phyloP scores from a whole-genome alignment of 768 basidiomycete species.

The Podaxis sp. region DNA sequence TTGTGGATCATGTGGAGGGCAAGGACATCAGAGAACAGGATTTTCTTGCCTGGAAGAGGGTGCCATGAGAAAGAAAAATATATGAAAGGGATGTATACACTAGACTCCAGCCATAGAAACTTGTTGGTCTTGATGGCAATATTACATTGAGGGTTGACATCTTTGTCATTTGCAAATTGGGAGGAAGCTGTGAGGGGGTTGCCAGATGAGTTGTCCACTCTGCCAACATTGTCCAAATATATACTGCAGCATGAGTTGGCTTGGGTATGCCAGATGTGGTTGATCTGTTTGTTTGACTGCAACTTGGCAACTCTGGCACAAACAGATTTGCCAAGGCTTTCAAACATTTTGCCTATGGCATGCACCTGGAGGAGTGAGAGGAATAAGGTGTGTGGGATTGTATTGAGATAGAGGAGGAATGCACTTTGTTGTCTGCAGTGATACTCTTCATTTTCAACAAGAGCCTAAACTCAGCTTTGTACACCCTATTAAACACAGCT shows the following conservation, averaged over 20 bases:
- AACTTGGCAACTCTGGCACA: conserved; percentile 70
- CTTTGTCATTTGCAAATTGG: background rate
- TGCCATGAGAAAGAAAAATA: background rate
- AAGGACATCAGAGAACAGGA: conserved; percentile 36
- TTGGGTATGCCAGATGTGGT: conserved; percentile 39
- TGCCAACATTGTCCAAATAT: conserved; percentile 80
- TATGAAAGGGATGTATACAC: background rate
- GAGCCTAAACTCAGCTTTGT: conserved; percentile 91
- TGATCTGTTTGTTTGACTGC: conserved; percentile 12
- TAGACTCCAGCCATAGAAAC: conserved; percentile 2
- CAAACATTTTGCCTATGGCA: conserved; percentile 89
- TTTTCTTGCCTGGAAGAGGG: conserved; percentile 18
- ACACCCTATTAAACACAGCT: conserved; percentile 73
- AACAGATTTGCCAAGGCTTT: conserved; percentile 75
- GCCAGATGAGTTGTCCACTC: conserved; percentile 70
- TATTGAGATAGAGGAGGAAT: background rate
- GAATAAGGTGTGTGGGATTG: conserved; percentile 1
- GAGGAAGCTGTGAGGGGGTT: background rate
- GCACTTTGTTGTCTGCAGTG: conserved; percentile 88
- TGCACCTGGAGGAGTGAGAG: conserved; percentile 47
- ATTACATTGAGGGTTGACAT: background rate
- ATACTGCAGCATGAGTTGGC: conserved; percentile 61
- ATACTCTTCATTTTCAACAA: conserved; percentile 80
- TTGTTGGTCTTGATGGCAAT: conserved; percentile 10
- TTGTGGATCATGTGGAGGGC: conserved; percentile 39